These are phyloP conservation scores for Phoma sp. DNA, from an alignment of 2,329 filamentous ascomycete species.

Conservation along the genomic window DNA sequence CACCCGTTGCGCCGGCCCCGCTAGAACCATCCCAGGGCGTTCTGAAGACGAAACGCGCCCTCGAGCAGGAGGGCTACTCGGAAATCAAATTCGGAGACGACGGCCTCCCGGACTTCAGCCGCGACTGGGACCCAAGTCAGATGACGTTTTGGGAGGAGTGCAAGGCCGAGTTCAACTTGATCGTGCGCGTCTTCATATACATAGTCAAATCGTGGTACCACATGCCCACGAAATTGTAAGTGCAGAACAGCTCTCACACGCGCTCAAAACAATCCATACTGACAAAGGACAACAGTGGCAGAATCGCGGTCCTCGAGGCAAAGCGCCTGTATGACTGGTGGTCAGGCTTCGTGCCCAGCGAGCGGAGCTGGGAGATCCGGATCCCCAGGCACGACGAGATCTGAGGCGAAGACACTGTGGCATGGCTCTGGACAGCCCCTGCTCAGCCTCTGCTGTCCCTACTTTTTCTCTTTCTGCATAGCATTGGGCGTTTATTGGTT, in stretches of 20 bases:
- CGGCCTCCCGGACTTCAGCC: constrained; percentile 51
- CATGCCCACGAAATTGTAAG: constrained; percentile 74
- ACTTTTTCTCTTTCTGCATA: constrained; percentile 15
- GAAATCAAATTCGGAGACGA: constrained; percentile 38
- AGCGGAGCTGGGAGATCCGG: constrained; percentile 62
- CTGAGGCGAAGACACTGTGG: constrained; percentile 21
- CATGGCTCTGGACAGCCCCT: neutral
- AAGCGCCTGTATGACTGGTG: constrained; percentile 65
- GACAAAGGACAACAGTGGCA: constrained; percentile 51
- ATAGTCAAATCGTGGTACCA: constrained; percentile 73
- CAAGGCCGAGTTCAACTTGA: constrained; percentile 66
- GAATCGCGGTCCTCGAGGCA: constrained; percentile 61
- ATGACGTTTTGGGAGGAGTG: constrained; percentile 64
- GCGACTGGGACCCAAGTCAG: constrained; percentile 47
- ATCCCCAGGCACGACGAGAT: constrained; percentile 39
- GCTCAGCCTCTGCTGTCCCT: neutral
- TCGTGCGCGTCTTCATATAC: constrained; percentile 68
- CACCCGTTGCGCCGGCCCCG: constrained; percentile 20
- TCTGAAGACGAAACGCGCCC: constrained; percentile 39
- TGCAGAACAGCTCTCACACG: constrained; percentile 29
- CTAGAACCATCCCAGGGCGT: constrained; percentile 36
- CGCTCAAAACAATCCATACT: constrained; percentile 5
- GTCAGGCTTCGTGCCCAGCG: constrained; percentile 65
- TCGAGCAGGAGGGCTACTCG: constrained; percentile 23
- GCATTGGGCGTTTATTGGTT: constrained; percentile 14